Percentiles rank a stretch among this genome's conserved stretches.
phyloP scores from a whole-genome alignment of 371 early-diverging fungal species.

The Mucor lusitanicus region DNA sequence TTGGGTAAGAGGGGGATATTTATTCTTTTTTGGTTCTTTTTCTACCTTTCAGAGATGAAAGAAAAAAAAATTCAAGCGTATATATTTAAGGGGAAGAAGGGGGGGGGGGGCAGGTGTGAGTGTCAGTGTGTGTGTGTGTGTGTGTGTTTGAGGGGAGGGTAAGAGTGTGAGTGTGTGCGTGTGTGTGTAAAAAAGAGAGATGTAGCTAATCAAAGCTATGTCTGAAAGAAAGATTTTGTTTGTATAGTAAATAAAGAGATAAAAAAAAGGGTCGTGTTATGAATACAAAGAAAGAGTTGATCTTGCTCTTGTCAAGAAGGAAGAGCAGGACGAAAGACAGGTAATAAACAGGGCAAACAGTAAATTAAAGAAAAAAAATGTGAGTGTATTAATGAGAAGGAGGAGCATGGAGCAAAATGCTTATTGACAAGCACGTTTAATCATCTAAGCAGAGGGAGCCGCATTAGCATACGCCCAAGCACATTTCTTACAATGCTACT shows the following conservation, averaged over 20 bases:
- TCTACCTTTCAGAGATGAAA: too few species aligned
- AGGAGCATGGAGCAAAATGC: neutral
- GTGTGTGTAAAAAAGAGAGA: neutral
- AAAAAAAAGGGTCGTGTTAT: neutral
- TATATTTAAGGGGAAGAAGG: neutral
- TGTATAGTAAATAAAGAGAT: neutral
- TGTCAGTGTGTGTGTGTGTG: neutral
- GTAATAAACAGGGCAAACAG: conserved; percentile 4
- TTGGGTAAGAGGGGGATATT: neutral
- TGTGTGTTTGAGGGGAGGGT: neutral
- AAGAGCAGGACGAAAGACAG: neutral
- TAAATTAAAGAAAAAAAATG: conserved; percentile 3
- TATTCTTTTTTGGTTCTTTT: neutral
- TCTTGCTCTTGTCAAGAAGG: neutral
- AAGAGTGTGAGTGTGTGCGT: neutral
- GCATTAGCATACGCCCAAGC: too few species aligned
- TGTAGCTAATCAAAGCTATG: neutral
- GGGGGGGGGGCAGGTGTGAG: neutral
- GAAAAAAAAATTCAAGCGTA: neutral
- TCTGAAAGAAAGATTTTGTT: neutral
- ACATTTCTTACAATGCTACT: neutral
- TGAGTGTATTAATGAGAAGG: neutral
- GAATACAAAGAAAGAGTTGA: conserved; percentile 3
- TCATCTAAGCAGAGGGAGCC: conserved; percentile 16
- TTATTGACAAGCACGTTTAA: conserved; percentile 31